phyloP scores from a whole-genome alignment of 2,329 filamentous ascomycete genomes.

The Chrysoporthe cubensis region DNA sequence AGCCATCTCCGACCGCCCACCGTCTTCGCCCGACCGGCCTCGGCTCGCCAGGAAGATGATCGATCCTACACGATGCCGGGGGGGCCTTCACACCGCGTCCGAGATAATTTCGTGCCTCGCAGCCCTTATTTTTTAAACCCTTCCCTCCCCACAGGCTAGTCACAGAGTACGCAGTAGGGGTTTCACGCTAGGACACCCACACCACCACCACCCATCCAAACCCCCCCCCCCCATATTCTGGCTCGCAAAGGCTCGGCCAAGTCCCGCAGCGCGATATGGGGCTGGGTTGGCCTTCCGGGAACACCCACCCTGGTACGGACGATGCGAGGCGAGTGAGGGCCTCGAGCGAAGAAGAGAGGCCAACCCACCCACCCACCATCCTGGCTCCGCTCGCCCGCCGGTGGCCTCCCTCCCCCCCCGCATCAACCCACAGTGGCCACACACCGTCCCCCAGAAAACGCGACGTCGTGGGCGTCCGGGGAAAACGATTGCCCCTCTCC shows the following conservation, averaged over 20 bases:
- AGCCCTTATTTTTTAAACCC: not conserved
- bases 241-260: not conserved
- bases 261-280: not conserved
- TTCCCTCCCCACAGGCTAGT: not conserved
- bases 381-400: conserved; percentile 12
- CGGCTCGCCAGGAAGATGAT: not conserved
- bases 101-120: not conserved
- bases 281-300: not conserved
- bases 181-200: not conserved
- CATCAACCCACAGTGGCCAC: not conserved
- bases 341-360: too few relatives aligned
- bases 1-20: not conserved
- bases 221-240: not conserved
- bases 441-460: not conserved
- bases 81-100: not conserved
- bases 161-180: not conserved
- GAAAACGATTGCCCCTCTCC: conserved; percentile 15
- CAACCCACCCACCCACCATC: not conserved
- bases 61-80: not conserved
- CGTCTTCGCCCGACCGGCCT: not conserved
- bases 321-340: too few relatives aligned
- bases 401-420: not conserved
- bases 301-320: not conserved
- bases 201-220: too few relatives aligned
- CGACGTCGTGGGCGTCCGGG: conserved; percentile 4